Percentiles rank a stretch among this genome's conserved stretches.
phyloP scores from a whole-genome alignment of 2,329 filamentous ascomycete species.

The Curvularia sp. region DNA sequence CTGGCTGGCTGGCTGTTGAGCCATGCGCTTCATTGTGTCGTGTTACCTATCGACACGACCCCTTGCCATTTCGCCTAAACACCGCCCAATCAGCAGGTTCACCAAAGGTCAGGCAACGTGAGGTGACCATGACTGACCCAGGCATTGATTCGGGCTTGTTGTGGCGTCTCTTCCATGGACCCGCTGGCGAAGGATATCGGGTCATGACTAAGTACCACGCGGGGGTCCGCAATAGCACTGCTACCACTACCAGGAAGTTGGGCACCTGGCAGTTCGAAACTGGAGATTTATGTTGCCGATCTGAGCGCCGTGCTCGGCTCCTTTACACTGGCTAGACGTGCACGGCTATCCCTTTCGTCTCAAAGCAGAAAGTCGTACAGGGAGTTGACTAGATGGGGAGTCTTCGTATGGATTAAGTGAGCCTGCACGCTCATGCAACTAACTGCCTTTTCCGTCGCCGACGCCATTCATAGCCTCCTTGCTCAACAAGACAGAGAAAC shows the following conservation, averaged over 20 bases:
- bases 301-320: slow-evolving; percentile 24
- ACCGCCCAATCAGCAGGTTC: slow-evolving; percentile 2
- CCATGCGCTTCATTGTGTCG: neutral
- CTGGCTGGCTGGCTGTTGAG: slow-evolving; percentile 12
- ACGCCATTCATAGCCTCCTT: slow-evolving; percentile 7
- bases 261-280: slow-evolving; percentile 9
- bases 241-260: neutral
- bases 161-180: neutral
- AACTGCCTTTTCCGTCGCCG: slow-evolving; percentile 6
- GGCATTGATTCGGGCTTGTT: neutral
- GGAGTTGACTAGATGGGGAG: slow-evolving; percentile 11
- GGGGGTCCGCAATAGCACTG: slow-evolving; percentile 5
- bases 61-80: neutral
- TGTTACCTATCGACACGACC: neutral
- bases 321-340: slow-evolving; percentile 27
- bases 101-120: slow-evolving; percentile 1
- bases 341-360: slow-evolving; percentile 20
- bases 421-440: slow-evolving; percentile 20
- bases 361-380: slow-evolving; percentile 10
- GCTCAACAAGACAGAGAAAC: neutral
- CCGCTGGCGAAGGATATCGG: neutral
- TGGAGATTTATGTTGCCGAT: slow-evolving; percentile 25
- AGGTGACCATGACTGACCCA: neutral
- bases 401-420: slow-evolving; percentile 7
- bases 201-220: neutral